Conservation (phyloP, 345 rosid genomes). For the Salix arbutifolia region DNA sequence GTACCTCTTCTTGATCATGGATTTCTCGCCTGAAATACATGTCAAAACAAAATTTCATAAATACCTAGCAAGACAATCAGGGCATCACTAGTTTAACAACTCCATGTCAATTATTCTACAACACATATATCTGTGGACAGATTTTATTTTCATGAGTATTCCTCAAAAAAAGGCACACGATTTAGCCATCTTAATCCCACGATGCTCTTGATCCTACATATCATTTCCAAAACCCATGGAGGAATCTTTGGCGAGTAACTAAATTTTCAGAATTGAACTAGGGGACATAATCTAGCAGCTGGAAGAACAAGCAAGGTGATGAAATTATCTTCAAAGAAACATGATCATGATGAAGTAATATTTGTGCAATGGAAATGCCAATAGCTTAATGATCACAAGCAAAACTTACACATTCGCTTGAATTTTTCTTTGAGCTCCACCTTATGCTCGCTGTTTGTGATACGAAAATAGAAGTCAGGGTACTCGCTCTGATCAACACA, state of each 20-base stretch:
- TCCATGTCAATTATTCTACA: too few species aligned
- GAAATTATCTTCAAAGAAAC: neutral
- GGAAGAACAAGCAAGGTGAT: neutral
- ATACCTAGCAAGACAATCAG: neutral
- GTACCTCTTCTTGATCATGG: constrained; percentile 59
- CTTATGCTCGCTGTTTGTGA: constrained; percentile 52
- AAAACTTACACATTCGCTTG: constrained; percentile 52
- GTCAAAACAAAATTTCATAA: neutral
- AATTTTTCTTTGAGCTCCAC: constrained; percentile 53
- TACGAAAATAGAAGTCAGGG: constrained; percentile 49
- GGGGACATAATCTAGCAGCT: neutral
- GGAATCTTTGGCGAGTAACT: too few species aligned
- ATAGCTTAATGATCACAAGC: neutral
- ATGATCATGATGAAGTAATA: neutral
- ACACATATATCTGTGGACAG: too few species aligned
- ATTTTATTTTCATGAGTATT: too few species aligned
- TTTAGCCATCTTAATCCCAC: too few species aligned
- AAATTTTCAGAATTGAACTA: too few species aligned
- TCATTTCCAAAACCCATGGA: too few species aligned
- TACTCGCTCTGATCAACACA: constrained; percentile 40
- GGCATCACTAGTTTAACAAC: neutral
- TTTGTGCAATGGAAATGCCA: neutral
- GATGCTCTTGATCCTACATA: too few species aligned
- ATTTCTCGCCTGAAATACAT: constrained; percentile 52
- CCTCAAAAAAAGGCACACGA: too few species aligned